Evolutionary conservation across 2,329 filamentous ascomycete genomes (phyloP), one percentile per base, ranked within the genome.

Genomic region (Microdochium bolleyi): DNA sequence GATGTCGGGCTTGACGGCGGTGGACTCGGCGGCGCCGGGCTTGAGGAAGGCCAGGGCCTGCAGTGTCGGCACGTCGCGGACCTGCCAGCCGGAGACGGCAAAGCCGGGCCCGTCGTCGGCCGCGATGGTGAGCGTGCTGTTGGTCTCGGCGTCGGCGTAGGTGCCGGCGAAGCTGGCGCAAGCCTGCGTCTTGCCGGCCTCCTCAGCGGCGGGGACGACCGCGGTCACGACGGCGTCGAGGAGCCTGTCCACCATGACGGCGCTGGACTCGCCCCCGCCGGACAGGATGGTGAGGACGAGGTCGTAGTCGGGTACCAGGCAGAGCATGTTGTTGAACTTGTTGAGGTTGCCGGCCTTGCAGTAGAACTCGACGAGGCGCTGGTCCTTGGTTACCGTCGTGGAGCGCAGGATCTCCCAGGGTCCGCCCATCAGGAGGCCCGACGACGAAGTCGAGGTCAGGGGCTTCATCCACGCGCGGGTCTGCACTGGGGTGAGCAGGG

Each of bases 141-240:
- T 71, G 19, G 64, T 70, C 1, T 54, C 55, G 8, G 58, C 56
- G 37, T 76, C 69, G 1, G 52, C 51, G 54, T 74, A 78, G 0
- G 62, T 68, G 24, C 74, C 74, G 0, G 58, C 67, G 53, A 69
- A 69, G 0, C 53, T 56, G 2, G 54, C 24, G 13, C 50, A 50
- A 0, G 69, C 67, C 48, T 76, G 66, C 5, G 64, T 61, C 16
- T 69, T 68, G 8, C 72, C 67, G 1, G 72, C 73, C 22, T 67
- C 59, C 38, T 78, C 74, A 8, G 78, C 53, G 0, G 69, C 73
- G 0, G 72, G 72, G 0, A 77, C 52, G 0, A 78, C 56, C 0
- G 54, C 54, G 34, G 65, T 56, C 10, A 74, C 51, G 1, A 74
- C 53, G 14, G 61, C 61, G 1, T 63, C 57, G 3, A 62, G 56